Base-by-base conservation (phyloP, 2,329 filamentous ascomycete species). In the Cercospora sojina region DNA sequence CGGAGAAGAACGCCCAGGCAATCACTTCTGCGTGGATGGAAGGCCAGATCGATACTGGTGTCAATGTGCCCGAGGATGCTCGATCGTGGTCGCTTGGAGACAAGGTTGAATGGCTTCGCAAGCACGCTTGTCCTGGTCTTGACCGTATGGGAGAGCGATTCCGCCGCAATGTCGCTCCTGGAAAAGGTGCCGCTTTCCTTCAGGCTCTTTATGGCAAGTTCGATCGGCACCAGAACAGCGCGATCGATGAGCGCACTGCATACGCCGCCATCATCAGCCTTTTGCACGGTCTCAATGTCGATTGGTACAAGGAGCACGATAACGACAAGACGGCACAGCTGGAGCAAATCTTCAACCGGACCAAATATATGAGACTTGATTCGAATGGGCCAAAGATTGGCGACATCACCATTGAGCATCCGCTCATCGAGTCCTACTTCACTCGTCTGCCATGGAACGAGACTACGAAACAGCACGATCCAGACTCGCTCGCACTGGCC, bases 341-440 rank as follows among this genome's bases (percentile, higher is more conserved):
- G 64, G 89, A 97, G 69, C 94, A 99, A 79, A 82, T 98, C 27
- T 96, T 90, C 83, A 96, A 97, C 77, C 90, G 96, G 68, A 91
- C 93, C 81, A 97, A 97, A 79, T 99, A 99, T 80, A 87, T 94
- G 69, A 90, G 95, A 43, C 80, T 99, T n/a, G 95, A 98, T 70
- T 90, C 92, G 0, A 86, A 98, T 76, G 95, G 95, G 0, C 95
- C 95, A 3, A 94, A 91, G 77, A 82, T 91, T 62, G 95, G 95
- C 0, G 86, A 89, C 18, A 91, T 99, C 76, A 90, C 88, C 64
- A 80, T 88, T 7, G 81, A 89, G 62, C 94, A 87, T 74, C 93
- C 95, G 12, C 83, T 99, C 29, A 92, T 97, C 69, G 95, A 99
- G 81, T 85, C 91, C 0, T 99, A 99, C 81, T 99, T 99, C 79